phyloP scores from a whole-genome alignment of 2,329 filamentous ascomycete genomes.

The Sclerotiophoma versabilis region DNA sequence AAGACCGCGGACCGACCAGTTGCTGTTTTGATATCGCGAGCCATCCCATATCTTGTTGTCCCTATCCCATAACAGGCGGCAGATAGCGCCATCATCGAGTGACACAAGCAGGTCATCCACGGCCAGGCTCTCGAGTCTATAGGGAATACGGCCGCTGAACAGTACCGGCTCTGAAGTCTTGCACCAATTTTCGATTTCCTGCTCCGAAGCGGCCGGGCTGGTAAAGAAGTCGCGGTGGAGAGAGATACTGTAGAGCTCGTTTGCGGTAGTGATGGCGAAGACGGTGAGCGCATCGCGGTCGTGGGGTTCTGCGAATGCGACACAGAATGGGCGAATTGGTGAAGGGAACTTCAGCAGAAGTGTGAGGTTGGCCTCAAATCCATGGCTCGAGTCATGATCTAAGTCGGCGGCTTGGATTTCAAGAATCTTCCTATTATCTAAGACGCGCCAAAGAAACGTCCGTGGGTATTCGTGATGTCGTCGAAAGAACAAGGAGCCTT shows the following conservation, averaged over 20 bases:
- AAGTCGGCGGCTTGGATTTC: constrained; percentile 86
- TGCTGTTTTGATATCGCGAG: constrained; percentile 74
- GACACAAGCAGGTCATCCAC: constrained; percentile 79
- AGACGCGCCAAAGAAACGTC: constrained; percentile 88
- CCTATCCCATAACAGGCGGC: constrained; percentile 62
- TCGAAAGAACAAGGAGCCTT: constrained; percentile 86
- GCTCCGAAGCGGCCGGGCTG: constrained; percentile 71
- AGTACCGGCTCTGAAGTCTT: constrained; percentile 76
- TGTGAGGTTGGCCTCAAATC: constrained; percentile 73
- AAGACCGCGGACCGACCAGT: constrained; percentile 69
- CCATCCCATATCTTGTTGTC: constrained; percentile 67
- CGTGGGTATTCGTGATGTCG: constrained; percentile 77
- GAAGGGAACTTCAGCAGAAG: constrained; percentile 80
- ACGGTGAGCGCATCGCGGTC: constrained; percentile 80
- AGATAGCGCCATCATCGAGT: constrained; percentile 78
- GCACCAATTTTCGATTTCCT: constrained; percentile 77
- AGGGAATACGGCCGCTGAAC: constrained; percentile 78
- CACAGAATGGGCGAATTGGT: constrained; percentile 75
- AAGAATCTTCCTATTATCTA: constrained; percentile 79
- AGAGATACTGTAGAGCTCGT: constrained; percentile 83
- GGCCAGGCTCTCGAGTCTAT: constrained; percentile 78
- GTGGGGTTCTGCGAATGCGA: constrained; percentile 81
- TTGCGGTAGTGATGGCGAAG: constrained; percentile 80
- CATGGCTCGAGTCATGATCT: constrained; percentile 68
- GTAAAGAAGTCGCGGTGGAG: constrained; percentile 83